phyloP scores from a whole-genome alignment of 768 basidiomycete genomes.

The Gloeophyllum trabeum region DNA sequence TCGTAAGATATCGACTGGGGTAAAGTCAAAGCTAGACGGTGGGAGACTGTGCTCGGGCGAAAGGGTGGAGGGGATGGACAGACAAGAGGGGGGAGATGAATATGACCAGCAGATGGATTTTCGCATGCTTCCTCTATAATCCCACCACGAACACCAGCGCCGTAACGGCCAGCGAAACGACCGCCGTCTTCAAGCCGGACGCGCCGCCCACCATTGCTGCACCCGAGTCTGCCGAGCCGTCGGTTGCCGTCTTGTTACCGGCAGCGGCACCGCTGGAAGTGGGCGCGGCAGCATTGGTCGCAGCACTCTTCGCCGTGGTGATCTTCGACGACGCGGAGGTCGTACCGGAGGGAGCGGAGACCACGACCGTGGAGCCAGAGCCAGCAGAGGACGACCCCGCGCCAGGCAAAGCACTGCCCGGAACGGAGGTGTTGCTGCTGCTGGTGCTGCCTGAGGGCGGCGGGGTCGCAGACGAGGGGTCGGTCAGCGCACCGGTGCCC shows the following conservation, averaged over 20 bases:
- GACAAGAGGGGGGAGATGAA: no score
- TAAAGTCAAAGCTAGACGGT: no score
- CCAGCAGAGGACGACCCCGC: background rate
- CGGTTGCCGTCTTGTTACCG: background rate
- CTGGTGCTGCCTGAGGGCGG: conserved; percentile 7
- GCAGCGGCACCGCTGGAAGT: background rate
- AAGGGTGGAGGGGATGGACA: no score
- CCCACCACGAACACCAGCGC: background rate
- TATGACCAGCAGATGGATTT: no score
- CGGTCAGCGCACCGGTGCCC: conserved; percentile 49
- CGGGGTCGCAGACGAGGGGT: conserved; percentile 24
- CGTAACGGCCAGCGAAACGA: background rate
- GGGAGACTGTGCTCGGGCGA: no score
- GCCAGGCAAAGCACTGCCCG: background rate
- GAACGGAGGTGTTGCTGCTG: background rate
- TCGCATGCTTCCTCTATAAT: no score
- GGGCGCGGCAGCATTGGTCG: background rate
- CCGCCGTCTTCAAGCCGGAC: background rate
- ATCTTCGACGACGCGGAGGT: background rate
- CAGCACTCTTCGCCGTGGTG: background rate
- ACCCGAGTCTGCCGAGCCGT: background rate
- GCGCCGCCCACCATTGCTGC: no score
- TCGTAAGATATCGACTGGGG: no score
- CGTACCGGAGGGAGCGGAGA: no score
- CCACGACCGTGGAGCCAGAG: no score